These are phyloP conservation scores for Populus tremula DNA, from an alignment of 345 rosid species.

Conservation along the genomic window DNA sequence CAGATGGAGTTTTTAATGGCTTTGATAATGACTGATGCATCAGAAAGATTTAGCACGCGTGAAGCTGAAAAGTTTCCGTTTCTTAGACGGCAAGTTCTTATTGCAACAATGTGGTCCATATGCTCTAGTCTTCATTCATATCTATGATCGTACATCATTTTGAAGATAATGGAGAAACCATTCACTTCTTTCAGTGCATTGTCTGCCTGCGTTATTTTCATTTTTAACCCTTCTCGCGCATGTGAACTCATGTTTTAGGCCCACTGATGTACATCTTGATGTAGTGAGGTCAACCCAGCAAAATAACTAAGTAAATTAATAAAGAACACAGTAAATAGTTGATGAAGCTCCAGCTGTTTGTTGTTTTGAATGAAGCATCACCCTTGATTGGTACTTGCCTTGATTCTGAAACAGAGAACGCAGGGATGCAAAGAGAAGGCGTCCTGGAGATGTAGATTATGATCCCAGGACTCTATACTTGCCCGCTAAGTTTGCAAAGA, in stretches of 20 bases:
- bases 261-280: background rate
- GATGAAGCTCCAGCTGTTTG: background rate
- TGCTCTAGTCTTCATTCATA: background rate
- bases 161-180: background rate
- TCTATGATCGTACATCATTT: background rate
- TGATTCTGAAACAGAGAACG: conserved; percentile 46
- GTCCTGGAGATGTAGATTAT: conserved; percentile 69
- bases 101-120: conserved; percentile 5
- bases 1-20: conserved; percentile 48
- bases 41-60: conserved; percentile 66
- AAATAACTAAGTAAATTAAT: background rate
- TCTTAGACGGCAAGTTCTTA: conserved; percentile 69
- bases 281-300: background rate
- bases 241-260: background rate
- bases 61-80: conserved; percentile 71
- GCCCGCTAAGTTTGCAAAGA: conserved; percentile 78
- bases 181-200: background rate
- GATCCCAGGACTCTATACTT: conserved; percentile 83
- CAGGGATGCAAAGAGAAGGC: conserved; percentile 65
- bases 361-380: background rate
- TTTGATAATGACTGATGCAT: conserved; percentile 42
- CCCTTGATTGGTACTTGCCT: background rate
- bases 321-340: background rate
- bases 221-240: background rate
- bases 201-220: background rate